A percentile compares a stretch with the other conserved stretches of the same genome.
Conservation (phyloP, 495 filamentous ascomycete genomes). For the Hyaloscypha finlandica region DNA sequence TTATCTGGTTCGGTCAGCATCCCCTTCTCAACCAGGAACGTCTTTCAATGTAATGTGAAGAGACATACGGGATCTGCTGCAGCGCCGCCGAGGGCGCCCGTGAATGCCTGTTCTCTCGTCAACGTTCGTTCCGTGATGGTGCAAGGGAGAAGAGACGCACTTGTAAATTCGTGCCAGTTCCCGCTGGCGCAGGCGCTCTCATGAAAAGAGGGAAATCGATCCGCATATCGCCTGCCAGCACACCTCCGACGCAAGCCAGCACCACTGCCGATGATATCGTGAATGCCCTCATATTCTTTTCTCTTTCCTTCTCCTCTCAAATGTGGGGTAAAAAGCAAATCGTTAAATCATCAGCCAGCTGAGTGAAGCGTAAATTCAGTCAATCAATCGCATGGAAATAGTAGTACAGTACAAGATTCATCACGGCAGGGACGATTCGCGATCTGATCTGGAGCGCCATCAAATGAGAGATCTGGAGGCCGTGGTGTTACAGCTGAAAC, state of each 20-base stretch:
- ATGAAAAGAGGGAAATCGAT: slow-evolving; percentile 1
- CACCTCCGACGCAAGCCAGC: not conserved
- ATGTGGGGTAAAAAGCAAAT: not conserved
- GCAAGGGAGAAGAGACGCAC: not conserved
- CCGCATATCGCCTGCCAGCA: not conserved
- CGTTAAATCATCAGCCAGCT: not conserved
- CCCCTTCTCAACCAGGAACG: no score
- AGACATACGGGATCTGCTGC: slow-evolving; percentile 47
- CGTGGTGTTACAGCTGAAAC: no score
- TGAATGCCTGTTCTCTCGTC: slow-evolving; percentile 46
- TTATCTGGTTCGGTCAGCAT: not conserved
- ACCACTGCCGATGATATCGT: not conserved
- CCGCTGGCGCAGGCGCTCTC: not conserved
- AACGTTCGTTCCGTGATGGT: not conserved
- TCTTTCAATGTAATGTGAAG: not conserved
- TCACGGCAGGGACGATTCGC: not conserved
- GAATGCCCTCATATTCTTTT: not conserved
- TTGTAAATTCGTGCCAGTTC: not conserved
- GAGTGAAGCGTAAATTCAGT: not conserved
- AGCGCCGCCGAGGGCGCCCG: slow-evolving; percentile 49
- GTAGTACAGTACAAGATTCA: not conserved
- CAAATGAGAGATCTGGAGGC: no score
- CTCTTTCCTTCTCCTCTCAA: not conserved
- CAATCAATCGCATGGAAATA: not conserved
- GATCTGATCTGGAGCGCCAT: not conserved